phyloP scores from a whole-genome alignment of 148 eudicot species.

The Nyssa sinensis region DNA sequence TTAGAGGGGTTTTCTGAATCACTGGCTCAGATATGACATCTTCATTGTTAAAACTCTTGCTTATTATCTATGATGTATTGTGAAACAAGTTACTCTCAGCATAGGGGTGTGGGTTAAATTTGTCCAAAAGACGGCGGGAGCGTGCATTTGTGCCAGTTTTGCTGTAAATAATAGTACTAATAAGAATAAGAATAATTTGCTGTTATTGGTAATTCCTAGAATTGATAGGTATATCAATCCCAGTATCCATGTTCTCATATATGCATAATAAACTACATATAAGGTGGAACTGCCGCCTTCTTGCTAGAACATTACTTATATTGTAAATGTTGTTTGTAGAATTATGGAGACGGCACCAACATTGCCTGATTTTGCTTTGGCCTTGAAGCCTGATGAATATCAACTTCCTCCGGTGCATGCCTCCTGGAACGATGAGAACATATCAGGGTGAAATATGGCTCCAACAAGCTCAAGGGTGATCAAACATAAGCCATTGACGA shows the following conservation, averaged over 20 bases:
- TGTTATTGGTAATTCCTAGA: too few relatives aligned
- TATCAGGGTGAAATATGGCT: slow-evolving; percentile 29
- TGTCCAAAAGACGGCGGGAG: too few relatives aligned
- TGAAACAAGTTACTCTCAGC: neutral
- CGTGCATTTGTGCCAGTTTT: too few relatives aligned
- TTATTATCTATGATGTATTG: neutral
- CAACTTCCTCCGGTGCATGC: slow-evolving; percentile 69
- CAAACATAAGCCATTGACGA: neutral
- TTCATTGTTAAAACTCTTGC: neutral
- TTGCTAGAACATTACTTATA: neutral
- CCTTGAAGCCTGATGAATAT: slow-evolving; percentile 90
- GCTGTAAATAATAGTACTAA: neutral
- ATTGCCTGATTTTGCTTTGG: slow-evolving; percentile 87
- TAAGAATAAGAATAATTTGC: too few relatives aligned
- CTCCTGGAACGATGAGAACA: slow-evolving; percentile 70
- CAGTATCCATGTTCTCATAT: too few relatives aligned
- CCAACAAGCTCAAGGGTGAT: slow-evolving; percentile 15
- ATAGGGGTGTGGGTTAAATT: too few relatives aligned
- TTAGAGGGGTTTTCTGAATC: neutral
- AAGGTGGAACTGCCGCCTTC: neutral
- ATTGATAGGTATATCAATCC: too few relatives aligned
- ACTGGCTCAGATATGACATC: neutral
- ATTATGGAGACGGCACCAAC: slow-evolving; percentile 98
- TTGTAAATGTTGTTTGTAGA: slow-evolving; percentile 35
- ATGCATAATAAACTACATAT: neutral